Percentiles rank a stretch among this genome's conserved stretches.
Evolutionary conservation across 345 rosid genomes (phyloP).

Genomic region (Eucalyptus microcorys): DNA sequence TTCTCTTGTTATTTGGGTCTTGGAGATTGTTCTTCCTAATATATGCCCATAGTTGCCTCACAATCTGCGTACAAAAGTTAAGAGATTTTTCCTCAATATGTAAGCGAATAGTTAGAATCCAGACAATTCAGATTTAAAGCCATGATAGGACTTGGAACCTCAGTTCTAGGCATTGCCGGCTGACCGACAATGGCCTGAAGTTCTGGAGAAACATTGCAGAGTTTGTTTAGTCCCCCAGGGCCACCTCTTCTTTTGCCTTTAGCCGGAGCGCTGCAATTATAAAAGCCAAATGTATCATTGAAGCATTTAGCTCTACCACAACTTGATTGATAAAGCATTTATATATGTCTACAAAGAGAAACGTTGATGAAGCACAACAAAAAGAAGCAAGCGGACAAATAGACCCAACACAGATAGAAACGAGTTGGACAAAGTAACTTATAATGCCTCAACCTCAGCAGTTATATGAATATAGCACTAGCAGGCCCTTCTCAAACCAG

Average conservation of each 20-base stretch:
- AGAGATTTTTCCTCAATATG: background rate
- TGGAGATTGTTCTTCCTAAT: slow-evolving; percentile 24
- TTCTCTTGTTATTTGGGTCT: slow-evolving; percentile 21
- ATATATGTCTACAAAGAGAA: background rate
- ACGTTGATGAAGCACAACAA: background rate
- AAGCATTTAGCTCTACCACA: background rate
- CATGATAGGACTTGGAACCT: background rate
- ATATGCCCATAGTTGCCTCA: slow-evolving; percentile 20
- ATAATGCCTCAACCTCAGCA: background rate
- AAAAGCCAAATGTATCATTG: background rate
- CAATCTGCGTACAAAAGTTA: background rate
- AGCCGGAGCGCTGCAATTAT: background rate
- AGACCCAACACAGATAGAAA: background rate
- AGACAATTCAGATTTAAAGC: background rate
- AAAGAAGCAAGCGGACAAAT: background rate
- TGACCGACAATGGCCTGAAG: slow-evolving; percentile 19
- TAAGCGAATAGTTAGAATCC: background rate
- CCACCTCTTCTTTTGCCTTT: slow-evolving; percentile 16
- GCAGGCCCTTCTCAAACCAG: background rate
- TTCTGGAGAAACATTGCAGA: slow-evolving; percentile 21
- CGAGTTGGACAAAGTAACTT: background rate
- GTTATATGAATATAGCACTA: background rate
- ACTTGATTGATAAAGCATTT: background rate
- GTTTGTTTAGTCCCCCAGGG: slow-evolving; percentile 20
- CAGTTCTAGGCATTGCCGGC: slow-evolving; percentile 20